phyloP scores from a whole-genome alignment of 2,329 filamentous ascomycete genomes.

The Nannizzia gypsea region DNA sequence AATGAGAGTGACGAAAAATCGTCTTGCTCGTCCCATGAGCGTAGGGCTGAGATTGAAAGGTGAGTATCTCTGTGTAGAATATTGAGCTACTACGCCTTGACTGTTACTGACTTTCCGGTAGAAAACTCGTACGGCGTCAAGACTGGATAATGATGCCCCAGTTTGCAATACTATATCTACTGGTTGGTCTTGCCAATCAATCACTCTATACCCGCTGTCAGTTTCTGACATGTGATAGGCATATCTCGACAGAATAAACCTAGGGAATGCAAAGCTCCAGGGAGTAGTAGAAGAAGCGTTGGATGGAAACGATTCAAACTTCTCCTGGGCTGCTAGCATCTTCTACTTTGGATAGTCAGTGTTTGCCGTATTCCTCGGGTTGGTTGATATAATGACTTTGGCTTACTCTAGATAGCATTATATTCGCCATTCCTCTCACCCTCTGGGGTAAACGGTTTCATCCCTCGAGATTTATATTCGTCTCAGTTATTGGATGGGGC shows the following conservation, averaged over 20 bases:
- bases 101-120: not conserved
- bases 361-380: not conserved
- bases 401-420: slow-evolving; percentile 8
- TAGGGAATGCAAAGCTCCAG: slow-evolving; percentile 14
- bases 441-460: slow-evolving; percentile 13
- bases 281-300: slow-evolving; percentile 11
- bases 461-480: slow-evolving; percentile 14
- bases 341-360: slow-evolving; percentile 16
- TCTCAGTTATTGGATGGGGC: slow-evolving; percentile 37
- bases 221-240: slow-evolving; percentile 4
- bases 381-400: not conserved
- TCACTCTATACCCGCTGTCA: not conserved
- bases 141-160: slow-evolving; percentile 14
- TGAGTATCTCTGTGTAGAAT: not conserved
- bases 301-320: slow-evolving; percentile 9
- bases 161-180: slow-evolving; percentile 11
- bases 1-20: not conserved
- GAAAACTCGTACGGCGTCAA: slow-evolving; percentile 13
- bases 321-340: slow-evolving; percentile 13
- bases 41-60: slow-evolving; percentile 10
- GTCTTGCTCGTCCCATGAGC: not conserved
- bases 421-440: slow-evolving; percentile 13
- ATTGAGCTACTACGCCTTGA: not conserved
- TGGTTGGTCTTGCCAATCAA: slow-evolving; percentile 6
- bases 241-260: slow-evolving; percentile 13